Percentiles rank a stretch among this genome's conserved stretches.
Evolutionary conservation across 805 yeast genomes (phyloP).

Genomic region (Candida coquimbonensis): DNA sequence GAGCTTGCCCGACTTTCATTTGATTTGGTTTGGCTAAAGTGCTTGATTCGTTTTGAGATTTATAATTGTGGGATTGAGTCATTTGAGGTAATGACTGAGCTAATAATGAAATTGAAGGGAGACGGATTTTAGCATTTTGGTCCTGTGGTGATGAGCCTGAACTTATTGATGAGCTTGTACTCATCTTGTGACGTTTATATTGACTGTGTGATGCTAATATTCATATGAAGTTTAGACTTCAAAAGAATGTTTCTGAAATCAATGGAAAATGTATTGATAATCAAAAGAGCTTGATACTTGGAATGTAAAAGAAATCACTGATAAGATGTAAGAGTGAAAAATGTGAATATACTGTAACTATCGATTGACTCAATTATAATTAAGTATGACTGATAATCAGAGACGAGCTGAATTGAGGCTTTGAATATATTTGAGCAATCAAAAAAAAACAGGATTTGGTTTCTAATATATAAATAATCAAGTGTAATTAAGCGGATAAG

Average conservation of each 20-base stretch:
- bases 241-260: background rate
- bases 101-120: slow-evolving; percentile 2
- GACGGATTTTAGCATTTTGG: slow-evolving; percentile 1
- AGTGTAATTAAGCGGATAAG: no score
- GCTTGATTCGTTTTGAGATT: background rate
- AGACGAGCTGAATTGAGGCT: no score
- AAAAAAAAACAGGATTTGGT: no score
- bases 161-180: no score
- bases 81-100: slow-evolving; percentile 3
- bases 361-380: no score
- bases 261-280: background rate
- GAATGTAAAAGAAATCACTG: background rate
- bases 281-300: background rate
- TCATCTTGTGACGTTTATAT: background rate
- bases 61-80: background rate
- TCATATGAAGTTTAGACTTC: background rate
- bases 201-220: background rate
- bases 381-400: no score
- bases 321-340: no score
- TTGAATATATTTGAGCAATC: no score
- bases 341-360: no score
- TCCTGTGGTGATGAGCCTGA: background rate
- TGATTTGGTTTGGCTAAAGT: background rate
- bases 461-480: no score
- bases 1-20: background rate